Base-by-base conservation (phyloP, 305 asterid species). In the Plantago coronopus region DNA sequence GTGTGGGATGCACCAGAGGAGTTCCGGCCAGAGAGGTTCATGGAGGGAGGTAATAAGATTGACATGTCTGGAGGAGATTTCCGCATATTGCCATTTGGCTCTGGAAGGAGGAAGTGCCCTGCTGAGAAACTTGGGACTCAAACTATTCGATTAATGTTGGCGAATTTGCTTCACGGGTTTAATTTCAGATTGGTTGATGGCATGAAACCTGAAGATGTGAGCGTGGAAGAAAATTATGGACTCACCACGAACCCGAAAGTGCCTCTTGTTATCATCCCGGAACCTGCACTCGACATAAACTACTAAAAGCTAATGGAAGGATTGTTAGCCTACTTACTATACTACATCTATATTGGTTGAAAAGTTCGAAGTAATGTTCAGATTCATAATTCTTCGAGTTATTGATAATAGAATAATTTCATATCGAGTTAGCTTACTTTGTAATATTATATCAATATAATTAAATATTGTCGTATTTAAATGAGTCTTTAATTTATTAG, bases 51-150 rank as follows among this genome's bases (percentile, higher is more conserved):
- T 20, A 54, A 54, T 20, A 54, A 54, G 7, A 34, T 63, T 12
- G 73, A 63, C 5, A 12, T 67, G 2, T 54, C 17, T n/a, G 76
- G 76, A 1, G 49, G 57, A 14, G 58, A 71, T 37, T 74, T 74
- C 12, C 8, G 61, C 5, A 7, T 70, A 0, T 40, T 74, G 16
- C 79, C 79, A 1, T 78, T 78, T 17, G 76, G 83, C 16, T 72
- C 78, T 0, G 80, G 83, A 4, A 63, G 78, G 7, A 63, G 80
- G 23, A 74, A 17, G 49, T 78, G 83, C 49, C 83, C 80, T 19
- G 0, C 78, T 62, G 65, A 67, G 6, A 68, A 17, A 1, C 67
- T 78, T 13, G 80, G 72, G 12, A 34, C 72, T 9, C 69, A 65
- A 60, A 3, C 66, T 50, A 64, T 69, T 25, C 55, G 66, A 3